Conservation (phyloP, 176 grass and related monocot genomes). For the Calamus simplicifolius region DNA sequence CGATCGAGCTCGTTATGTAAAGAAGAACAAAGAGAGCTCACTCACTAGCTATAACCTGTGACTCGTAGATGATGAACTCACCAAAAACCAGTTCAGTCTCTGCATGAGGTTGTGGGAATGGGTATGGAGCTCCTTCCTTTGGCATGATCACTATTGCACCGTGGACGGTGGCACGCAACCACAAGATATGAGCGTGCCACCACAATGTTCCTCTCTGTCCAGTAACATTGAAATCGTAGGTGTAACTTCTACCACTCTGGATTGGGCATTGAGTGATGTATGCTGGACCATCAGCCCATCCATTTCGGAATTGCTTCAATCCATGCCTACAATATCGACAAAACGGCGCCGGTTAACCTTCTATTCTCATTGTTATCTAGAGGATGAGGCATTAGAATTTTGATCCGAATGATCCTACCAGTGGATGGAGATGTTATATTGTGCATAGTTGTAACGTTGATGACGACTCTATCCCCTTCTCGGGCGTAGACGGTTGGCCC, state of each 20-base stretch:
- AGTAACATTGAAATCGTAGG: constrained; percentile 52
- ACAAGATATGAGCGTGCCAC: constrained; percentile 60
- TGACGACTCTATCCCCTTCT: constrained; percentile 48
- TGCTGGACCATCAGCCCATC: constrained; percentile 58
- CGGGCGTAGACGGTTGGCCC: constrained; percentile 54
- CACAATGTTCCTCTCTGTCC: constrained; percentile 41
- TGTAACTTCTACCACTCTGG: constrained; percentile 29
- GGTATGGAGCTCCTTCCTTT: constrained; percentile 42
- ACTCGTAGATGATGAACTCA: not conserved
- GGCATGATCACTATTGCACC: constrained; percentile 52
- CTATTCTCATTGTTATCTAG: too few relatives aligned
- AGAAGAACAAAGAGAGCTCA: too few relatives aligned
- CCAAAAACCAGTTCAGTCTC: constrained; percentile 52
- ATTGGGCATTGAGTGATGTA: constrained; percentile 69
- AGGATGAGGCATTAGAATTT: too few relatives aligned
- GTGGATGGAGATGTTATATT: constrained; percentile 54
- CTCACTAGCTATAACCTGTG: too few relatives aligned
- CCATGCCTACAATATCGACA: constrained; percentile 40
- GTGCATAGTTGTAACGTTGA: constrained; percentile 41
- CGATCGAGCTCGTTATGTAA: too few relatives aligned
- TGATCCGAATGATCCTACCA: constrained; percentile 21
- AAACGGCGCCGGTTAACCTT: not conserved
- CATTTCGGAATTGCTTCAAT: constrained; percentile 58
- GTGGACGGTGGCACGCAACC: constrained; percentile 58
- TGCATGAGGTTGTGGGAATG: constrained; percentile 38